These are phyloP conservation scores for Meyerozyma elateridarum DNA, from an alignment of 1,139 yeast genomes.

Conservation along the genomic window DNA sequence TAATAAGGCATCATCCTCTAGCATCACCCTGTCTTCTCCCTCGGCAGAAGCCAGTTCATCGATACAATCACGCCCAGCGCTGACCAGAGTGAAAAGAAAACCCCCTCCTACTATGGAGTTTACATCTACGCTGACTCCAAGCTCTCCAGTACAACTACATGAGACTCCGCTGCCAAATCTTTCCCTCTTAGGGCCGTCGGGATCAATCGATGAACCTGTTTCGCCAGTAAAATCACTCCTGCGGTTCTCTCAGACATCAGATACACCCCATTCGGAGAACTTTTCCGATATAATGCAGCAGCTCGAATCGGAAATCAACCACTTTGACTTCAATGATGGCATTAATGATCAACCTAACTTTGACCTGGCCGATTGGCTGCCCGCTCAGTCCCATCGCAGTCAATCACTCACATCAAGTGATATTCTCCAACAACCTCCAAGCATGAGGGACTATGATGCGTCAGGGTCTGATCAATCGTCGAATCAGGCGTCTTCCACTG, in stretches of 20 bases:
- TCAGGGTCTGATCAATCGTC: too few species aligned
- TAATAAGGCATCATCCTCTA: slow-evolving; percentile 1
- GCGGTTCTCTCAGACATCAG: too few species aligned
- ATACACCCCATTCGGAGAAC: too few species aligned
- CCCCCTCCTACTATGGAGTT: slow-evolving; percentile 18
- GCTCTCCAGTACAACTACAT: slow-evolving; percentile 1
- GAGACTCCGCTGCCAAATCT: background rate
- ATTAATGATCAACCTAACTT: too few species aligned
- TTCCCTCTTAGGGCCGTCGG: too few species aligned
- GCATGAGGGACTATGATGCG: too few species aligned
- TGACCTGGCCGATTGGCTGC: too few species aligned
- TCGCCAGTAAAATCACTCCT: too few species aligned
- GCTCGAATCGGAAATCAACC: slow-evolving; percentile 16
- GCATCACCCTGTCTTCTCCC: slow-evolving; percentile 5
- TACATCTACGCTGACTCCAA: background rate
- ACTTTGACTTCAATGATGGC: slow-evolving; percentile 7
- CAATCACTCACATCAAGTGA: too few species aligned
- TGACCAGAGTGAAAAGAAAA: slow-evolving; percentile 14
- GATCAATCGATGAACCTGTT: slow-evolving; percentile 6
- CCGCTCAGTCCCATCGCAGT: too few species aligned
- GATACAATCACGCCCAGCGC: slow-evolving; percentile 7
- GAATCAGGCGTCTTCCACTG: slow-evolving; percentile 2
- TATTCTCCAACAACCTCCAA: too few species aligned
- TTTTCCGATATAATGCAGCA: slow-evolving; percentile 16
- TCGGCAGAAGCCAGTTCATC: slow-evolving; percentile 9